Base-by-base conservation (phyloP, 306 rosid genomes). In the Cicer pinnatifidum region DNA sequence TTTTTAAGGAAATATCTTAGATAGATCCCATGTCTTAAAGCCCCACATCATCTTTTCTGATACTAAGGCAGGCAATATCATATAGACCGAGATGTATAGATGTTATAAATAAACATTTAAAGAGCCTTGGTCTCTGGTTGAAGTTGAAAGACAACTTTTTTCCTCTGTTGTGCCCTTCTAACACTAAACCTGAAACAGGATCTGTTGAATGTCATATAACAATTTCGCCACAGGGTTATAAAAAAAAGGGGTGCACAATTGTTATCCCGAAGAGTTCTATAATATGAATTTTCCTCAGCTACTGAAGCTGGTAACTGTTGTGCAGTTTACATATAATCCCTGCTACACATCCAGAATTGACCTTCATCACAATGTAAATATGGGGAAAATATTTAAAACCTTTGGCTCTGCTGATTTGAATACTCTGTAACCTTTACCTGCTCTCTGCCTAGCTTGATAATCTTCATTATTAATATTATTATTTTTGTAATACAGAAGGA, bases 401-500 rank as follows among this genome's bases (percentile, higher is more conserved):
- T 67, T 56, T 67, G 60, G 15, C 72, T 72, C 38, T 38, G 50
- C 47, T 68, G 51, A 73, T 61, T 44, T 33, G 38, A 63, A 47
- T 56, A 46, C 11, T 75, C n/a, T 71, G 37, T 44, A 15, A 17
- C 39, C n/a, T 76, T 44, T 12, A 17, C 39, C n/a, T 76, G 75
- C 78, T 82, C 35, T 10, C n/a, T 60, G 62, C 69, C 43, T 65
- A 5, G 5, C 38, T 35, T 71, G 59, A 67, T 69, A 71, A 35
- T 17, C 0, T 38, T 77, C 17, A 17, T 53, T 38, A 41, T 19
- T 66, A 44, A 19, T 11, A 19, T 39, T 19, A 2, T 54, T 47
- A 45, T n/a, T 74, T 44, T 44, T 57, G 61, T 10, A 54, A 72
- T 82, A 72, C 89, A 91, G 96, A 87, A 78, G 75, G 83, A 80